These are phyloP conservation scores for Thuidium tamariscinum DNA, from an alignment of 225 moss, liverwort and hornwort genomes.

Conservation along the genomic window DNA sequence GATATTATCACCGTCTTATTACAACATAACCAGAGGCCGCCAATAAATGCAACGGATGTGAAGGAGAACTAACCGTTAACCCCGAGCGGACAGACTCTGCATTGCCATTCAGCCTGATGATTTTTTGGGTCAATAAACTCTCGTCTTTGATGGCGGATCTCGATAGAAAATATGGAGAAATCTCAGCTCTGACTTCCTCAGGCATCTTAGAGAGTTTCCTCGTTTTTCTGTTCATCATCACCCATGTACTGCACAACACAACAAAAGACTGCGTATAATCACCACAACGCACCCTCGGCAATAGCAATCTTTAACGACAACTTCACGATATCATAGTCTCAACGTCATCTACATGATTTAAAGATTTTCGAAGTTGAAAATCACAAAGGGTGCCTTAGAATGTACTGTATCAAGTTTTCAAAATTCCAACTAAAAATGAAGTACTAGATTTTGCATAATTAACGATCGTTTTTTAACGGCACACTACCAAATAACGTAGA, in stretches of 20 bases:
- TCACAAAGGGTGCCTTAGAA: not conserved
- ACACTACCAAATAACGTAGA: not conserved
- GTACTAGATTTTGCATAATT: not conserved
- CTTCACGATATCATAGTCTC: not conserved
- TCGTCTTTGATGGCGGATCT: constrained; percentile 52
- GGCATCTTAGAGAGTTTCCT: constrained; percentile 58
- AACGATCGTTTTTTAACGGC: not conserved
- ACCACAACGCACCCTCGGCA: not conserved
- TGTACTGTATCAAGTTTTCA: not conserved
- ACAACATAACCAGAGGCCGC: not conserved
- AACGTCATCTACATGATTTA: not conserved
- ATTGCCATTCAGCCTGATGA: constrained; percentile 29
- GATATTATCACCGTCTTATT: not conserved
- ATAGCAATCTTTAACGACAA: not conserved
- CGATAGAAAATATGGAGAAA: constrained; percentile 38
- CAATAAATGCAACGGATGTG: not conserved
- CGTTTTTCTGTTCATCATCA: constrained; percentile 60
- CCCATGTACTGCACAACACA: constrained; percentile 48
- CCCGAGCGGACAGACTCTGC: constrained; percentile 40
- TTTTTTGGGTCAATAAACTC: constrained; percentile 29
- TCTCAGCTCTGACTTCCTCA: constrained; percentile 51
- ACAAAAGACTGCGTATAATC: not conserved
- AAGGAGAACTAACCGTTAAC: constrained; percentile 21
- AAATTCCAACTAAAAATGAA: not conserved
- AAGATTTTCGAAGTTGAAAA: not conserved